Evolutionary conservation across 2,329 filamentous ascomycete species (phyloP).

Genomic region (Triangularia setosa): DNA sequence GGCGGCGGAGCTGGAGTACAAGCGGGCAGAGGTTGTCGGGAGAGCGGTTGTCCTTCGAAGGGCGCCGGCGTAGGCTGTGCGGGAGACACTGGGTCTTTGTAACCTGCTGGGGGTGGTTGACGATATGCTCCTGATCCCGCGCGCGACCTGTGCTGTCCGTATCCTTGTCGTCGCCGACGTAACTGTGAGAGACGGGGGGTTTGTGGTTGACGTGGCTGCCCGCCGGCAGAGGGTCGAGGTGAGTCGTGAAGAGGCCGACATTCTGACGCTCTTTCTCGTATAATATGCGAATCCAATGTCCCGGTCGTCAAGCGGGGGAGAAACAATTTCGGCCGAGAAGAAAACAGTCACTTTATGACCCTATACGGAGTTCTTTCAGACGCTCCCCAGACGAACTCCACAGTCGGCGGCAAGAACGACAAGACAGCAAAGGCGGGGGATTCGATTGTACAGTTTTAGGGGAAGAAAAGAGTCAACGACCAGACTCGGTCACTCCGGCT

Average conservation of each 20-base stretch:
- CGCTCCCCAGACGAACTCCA: neutral
- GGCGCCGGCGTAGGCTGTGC: neutral
- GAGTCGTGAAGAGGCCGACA: constrained; percentile 30
- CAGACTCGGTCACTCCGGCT: neutral
- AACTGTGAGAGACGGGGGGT: constrained; percentile 11
- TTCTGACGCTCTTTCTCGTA: constrained; percentile 8
- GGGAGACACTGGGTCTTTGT: constrained; percentile 15
- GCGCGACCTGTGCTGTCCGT: constrained; percentile 8
- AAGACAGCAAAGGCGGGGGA: neutral
- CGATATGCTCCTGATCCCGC: constrained; percentile 17
- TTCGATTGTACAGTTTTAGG: neutral
- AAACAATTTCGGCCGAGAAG: neutral
- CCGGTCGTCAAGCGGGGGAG: neutral
- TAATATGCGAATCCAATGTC: neutral
- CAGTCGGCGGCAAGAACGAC: neutral
- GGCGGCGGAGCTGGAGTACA: constrained; percentile 18
- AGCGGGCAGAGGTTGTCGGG: constrained; percentile 19
- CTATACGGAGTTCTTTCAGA: neutral
- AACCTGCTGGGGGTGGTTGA: constrained; percentile 11
- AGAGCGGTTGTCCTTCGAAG: neutral
- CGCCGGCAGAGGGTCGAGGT: constrained; percentile 27
- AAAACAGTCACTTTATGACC: neutral
- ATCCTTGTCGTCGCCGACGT: constrained; percentile 1
- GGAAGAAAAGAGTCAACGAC: neutral
- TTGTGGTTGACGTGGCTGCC: constrained; percentile 17